A percentile compares a stretch with the other conserved stretches of the same genome.
Conservation (phyloP, 371 early-diverging fungal genomes). For the Mucor mucedo region DNA sequence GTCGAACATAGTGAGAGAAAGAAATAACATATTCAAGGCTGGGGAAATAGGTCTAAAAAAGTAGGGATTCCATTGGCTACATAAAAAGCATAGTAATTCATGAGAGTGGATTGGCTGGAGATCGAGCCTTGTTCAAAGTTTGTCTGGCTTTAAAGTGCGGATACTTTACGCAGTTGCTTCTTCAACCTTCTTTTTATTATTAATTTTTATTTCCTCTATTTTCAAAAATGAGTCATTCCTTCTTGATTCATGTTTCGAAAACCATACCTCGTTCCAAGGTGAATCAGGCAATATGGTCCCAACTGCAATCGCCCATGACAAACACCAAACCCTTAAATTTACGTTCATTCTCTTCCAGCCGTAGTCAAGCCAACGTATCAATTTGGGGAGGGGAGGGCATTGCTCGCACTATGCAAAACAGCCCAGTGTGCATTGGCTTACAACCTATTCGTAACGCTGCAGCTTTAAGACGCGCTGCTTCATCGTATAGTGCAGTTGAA, state of each 20-base stretch:
- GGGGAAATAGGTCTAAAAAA: too few species aligned
- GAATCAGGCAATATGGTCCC: constrained; percentile 44
- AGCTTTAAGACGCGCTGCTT: constrained; percentile 33
- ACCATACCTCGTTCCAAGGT: constrained; percentile 53
- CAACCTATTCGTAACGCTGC: constrained; percentile 42
- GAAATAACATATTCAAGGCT: too few species aligned
- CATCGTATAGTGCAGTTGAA: constrained; percentile 22
- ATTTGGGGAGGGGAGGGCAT: constrained; percentile 48
- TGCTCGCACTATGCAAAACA: constrained; percentile 30
- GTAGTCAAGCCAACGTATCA: constrained; percentile 31
- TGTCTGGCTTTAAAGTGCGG: not conserved
- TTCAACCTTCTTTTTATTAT: too few species aligned
- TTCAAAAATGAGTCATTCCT: constrained; percentile 36
- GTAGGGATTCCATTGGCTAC: too few species aligned
- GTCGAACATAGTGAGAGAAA: too few species aligned
- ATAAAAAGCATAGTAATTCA: too few species aligned
- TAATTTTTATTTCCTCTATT: too few species aligned
- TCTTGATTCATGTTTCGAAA: constrained; percentile 57
- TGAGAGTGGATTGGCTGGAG: too few species aligned
- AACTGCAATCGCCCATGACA: constrained; percentile 30
- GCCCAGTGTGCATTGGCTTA: constrained; percentile 37
- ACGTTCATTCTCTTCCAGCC: constrained; percentile 37
- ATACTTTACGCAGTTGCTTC: too few species aligned
- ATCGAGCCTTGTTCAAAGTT: too few species aligned
- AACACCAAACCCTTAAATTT: constrained; percentile 24